Percentiles rank a stretch among this genome's conserved stretches.
phyloP scores from a whole-genome alignment of 257 asterid genomes.

The Scutellaria minor region DNA sequence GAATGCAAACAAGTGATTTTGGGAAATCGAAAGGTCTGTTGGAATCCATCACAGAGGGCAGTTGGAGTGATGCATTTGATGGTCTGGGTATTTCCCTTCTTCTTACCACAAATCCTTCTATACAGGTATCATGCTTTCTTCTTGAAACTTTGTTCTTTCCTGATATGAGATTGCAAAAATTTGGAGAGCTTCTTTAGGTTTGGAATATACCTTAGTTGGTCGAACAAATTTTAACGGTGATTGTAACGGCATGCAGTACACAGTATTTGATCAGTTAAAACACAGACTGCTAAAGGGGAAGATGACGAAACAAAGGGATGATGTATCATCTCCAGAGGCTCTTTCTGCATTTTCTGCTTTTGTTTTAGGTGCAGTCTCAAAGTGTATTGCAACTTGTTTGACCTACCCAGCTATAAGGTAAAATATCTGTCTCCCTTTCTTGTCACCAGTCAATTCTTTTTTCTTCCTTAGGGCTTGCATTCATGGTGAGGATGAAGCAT shows the following conservation, averaged over 20 bases:
- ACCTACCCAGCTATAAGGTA: slow-evolving; percentile 90
- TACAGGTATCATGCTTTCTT: slow-evolving; percentile 57
- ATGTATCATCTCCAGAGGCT: slow-evolving; percentile 57
- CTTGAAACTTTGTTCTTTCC: slow-evolving; percentile 13
- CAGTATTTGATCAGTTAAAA: slow-evolving; percentile 89
- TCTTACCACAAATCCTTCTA: slow-evolving; percentile 84
- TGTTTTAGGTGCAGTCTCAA: slow-evolving; percentile 75
- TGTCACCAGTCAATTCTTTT: background rate
- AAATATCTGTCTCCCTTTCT: slow-evolving; percentile 28
- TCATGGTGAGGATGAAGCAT: background rate
- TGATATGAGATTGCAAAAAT: background rate
- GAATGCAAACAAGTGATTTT: slow-evolving; percentile 93
- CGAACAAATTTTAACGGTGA: slow-evolving; percentile 31
- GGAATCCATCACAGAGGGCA: slow-evolving; percentile 79
- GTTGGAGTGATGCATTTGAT: slow-evolving; percentile 81
- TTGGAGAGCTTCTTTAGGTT: slow-evolving; percentile 1
- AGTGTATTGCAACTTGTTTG: slow-evolving; percentile 82
- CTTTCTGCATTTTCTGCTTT: slow-evolving; percentile 89
- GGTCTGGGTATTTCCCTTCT: slow-evolving; percentile 91
- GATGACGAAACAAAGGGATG: slow-evolving; percentile 42
- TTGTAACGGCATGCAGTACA: slow-evolving; percentile 63
- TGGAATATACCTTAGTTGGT: background rate
- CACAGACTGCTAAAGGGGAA: slow-evolving; percentile 56
- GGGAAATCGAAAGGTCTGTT: slow-evolving; percentile 90
- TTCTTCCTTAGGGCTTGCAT: background rate